These are phyloP conservation scores for Jatropha podagrica DNA, from an alignment of 441 rosid genomes.

Conservation along the genomic window DNA sequence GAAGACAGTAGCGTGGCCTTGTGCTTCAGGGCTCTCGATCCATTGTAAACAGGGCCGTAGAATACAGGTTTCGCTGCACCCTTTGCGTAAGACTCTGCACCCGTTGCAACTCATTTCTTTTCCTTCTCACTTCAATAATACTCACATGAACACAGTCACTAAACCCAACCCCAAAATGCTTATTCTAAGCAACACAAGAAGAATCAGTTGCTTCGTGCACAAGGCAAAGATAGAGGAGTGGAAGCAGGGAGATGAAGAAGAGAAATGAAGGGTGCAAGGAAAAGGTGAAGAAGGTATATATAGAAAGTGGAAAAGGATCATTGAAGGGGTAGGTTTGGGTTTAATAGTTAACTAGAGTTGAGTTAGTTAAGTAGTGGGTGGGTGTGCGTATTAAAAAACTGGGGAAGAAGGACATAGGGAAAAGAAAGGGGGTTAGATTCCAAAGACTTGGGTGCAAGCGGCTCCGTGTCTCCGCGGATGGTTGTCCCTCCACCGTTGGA, in stretches of 20 bases:
- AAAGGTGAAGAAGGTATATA: not conserved
- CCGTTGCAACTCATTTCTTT: constrained; percentile 62
- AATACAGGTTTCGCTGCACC: constrained; percentile 53
- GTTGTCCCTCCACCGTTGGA: constrained; percentile 62
- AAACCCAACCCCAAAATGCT: not conserved
- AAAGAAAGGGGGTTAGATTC: constrained; percentile 41
- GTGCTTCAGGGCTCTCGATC: constrained; percentile 54
- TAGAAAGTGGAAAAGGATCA: constrained; percentile 5
- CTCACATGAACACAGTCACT: not conserved
- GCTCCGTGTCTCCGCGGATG: constrained; percentile 96
- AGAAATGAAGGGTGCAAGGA: constrained; percentile 15
- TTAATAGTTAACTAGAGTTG: constrained; percentile 39
- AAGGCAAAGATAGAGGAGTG: not conserved
- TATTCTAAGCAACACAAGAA: too few relatives aligned
- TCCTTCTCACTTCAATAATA: not conserved
- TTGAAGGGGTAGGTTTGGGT: constrained; percentile 9
- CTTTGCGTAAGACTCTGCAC: constrained; percentile 61
- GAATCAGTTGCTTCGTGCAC: too few relatives aligned
- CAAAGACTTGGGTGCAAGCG: constrained; percentile 65
- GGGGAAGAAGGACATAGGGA: not conserved
- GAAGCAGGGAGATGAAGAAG: not conserved
- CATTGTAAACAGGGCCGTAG: constrained; percentile 58
- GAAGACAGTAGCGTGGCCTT: constrained; percentile 65
- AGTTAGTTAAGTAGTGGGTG: constrained; percentile 26
- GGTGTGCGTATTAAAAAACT: not conserved